These are phyloP conservation scores for Ophiognomonia clavigignenti-juglandacearum DNA, from an alignment of 2,329 filamentous ascomycete species.

Conservation along the genomic window DNA sequence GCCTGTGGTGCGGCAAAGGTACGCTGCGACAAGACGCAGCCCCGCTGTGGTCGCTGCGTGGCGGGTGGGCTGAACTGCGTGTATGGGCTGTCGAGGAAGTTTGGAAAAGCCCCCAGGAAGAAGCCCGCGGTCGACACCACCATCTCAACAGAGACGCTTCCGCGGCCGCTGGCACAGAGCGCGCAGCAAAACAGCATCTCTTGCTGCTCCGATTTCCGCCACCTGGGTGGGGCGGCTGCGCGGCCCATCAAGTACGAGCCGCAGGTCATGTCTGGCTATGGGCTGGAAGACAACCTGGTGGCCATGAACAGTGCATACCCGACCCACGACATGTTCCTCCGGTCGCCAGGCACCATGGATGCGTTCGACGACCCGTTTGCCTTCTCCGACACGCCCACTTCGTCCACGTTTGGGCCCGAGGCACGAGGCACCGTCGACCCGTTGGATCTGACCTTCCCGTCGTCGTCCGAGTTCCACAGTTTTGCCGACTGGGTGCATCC, in stretches of 20 bases:
- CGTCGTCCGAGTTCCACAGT: conserved; percentile 13
- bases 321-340: conserved; percentile 12
- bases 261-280: conserved; percentile 3
- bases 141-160: conserved; percentile 1
- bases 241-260: conserved; percentile 14
- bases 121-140: conserved; percentile 10
- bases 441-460: conserved; percentile 10
- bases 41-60: conserved; percentile 13
- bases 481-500: conserved; percentile 15
- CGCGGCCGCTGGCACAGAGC: conserved; percentile 10
- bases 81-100: conserved; percentile 15
- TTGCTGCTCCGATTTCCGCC: conserved; percentile 12
- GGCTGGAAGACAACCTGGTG: conserved; percentile 14
- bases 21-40: conserved; percentile 16
- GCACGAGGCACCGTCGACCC: conserved; percentile 12
- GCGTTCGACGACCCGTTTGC: conserved; percentile 12
- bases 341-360: conserved; percentile 11
- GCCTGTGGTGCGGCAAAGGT: conserved; percentile 17
- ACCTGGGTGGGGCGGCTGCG: conserved; percentile 6
- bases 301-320: conserved; percentile 10
- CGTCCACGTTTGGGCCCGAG: conserved; percentile 2
- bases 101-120: conserved; percentile 16
- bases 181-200: conserved; percentile 10
- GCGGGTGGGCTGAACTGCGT: conserved; percentile 15
- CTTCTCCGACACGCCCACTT: conserved; percentile 10